phyloP scores from a whole-genome alignment of 2,329 filamentous ascomycete genomes.

The Fusarium torulosum region DNA sequence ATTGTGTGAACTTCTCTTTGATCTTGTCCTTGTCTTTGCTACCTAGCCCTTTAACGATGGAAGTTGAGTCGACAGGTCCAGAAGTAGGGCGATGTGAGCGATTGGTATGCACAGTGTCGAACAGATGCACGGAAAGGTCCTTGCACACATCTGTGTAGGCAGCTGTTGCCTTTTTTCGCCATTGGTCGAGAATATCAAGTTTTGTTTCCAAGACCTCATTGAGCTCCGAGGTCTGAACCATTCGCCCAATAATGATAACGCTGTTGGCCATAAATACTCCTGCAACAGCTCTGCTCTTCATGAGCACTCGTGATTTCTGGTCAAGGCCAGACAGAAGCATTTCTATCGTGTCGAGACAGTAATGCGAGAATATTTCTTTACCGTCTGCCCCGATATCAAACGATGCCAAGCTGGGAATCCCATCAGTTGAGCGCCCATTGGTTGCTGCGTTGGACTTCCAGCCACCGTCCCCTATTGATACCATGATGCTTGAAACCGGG shows the following conservation, averaged over 20 bases:
- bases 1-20: conserved; percentile 94
- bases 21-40: conserved; percentile 96
- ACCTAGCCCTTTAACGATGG: conserved; percentile 83
- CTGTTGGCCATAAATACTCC: conserved; percentile 95
- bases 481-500: conserved; percentile 89
- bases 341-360: conserved; percentile 90
- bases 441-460: conserved; percentile 74
- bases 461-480: conserved; percentile 91
- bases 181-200: conserved; percentile 78
- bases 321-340: conserved; percentile 81
- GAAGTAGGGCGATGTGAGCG: conserved; percentile 79
- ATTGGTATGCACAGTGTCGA: conserved; percentile 93
- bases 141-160: conserved; percentile 90
- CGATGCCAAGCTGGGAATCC: conserved; percentile 77
- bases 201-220: conserved; percentile 75
- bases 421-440: conserved; percentile 69
- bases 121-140: conserved; percentile 84
- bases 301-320: conserved; percentile 75
- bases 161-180: conserved; percentile 87
- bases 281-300: conserved; percentile 82
- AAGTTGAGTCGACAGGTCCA: conserved; percentile 81
- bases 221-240: conserved; percentile 85
- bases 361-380: conserved; percentile 87
- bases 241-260: conserved; percentile 84
- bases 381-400: conserved; percentile 93